Base-by-base conservation (phyloP, 2,329 filamentous ascomycete species). In the Mycosphaerella sp. region DNA sequence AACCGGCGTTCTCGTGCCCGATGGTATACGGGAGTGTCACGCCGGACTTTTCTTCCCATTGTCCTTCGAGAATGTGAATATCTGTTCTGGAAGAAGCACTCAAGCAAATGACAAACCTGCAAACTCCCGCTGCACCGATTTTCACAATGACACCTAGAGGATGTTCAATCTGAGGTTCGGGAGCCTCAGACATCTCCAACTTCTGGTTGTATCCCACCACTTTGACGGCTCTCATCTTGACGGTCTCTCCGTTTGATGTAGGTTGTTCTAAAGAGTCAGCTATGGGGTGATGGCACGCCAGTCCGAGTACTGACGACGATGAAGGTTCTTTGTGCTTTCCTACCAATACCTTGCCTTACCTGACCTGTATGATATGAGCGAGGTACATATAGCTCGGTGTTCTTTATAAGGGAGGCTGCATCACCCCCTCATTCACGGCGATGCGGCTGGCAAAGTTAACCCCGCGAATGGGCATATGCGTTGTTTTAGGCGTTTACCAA, bases 121-220 rank as follows among this genome's bases (percentile, higher is more conserved):
- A 64, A 21, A 63, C 60, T 3, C 62, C 62, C n/a, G 62, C 62
- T 26, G 62, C 62, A 7, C 62, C 62, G 26, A 64, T 63, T 53
- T 62, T 64, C 38, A 64, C 62, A 32, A 64, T 61, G 6, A 64
- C 62, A 45, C 64, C 61, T 8, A 64, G 40, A n/a, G 62, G 58
- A 4, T 52, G 54, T 14, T 56, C 55, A 26, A 62, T 52, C 49
- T 61, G 57, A 2, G 62, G 61, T 38, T 63, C 47, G 10, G 58
- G 58, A 45, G 57, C 60, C 46, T 64, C 62, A 17, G 55, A 53
- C 48, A 63, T 51, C 48, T 63, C 44, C 32, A 63, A 49, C 21
- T 63, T 60, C 53, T 64, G 48, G 48, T 64, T 55, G 41, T 64
- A 64, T 4, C 58, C 62, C 8, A 64, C 59, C 9, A 64, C 62